Evolutionary conservation across 2,329 filamentous ascomycete genomes (phyloP), one percentile per base, ranked within the genome.

Genomic region (Lachnellula subtilissima): DNA sequence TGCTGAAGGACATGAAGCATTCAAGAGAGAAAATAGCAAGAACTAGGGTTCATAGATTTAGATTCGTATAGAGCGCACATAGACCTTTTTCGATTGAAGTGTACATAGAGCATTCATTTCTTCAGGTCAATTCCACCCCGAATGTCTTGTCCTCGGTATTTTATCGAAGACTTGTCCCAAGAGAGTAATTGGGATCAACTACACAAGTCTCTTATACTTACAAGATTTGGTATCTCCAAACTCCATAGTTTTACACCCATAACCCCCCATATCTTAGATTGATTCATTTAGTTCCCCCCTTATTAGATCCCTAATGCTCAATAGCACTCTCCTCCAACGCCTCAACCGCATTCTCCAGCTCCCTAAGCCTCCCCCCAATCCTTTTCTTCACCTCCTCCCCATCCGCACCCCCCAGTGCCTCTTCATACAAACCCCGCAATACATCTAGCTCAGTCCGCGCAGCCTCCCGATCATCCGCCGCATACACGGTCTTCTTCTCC

Each of bases 391-490:
- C 71, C 64, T 78, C 74, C 52, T 73, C 74, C 36, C 69, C 68
- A 37, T 74, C 66, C 19, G 60, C 66, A 37, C 71, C 67, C 9
- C 71, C 65, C 8, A 74, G 58, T 19, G 65, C 66, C 28, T 66
- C 47, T 35, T 66, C 61, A 53, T 65, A 70, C 64, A 67, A 65
- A 39, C 54, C 57, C 58, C 70, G 67, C 48, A 71, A 54, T 42
- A 73, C 70, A 52, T 75, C 68, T 49, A 77, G 63, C 5, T 75
- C 75, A 53, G 77, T 74, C 32, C 75, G 73, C 3, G 75, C 74
- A 4, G 75, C 73, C 37, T 72, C 72, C 3, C 76, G 71, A 60
- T 78, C 76, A 0, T 71, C 75, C 11, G 71, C 70, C 1, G 75
- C 76, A 64, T 77, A 78, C 53, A 76, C 73, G 2, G 75, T 74